Evolutionary conservation across 2,329 filamentous ascomycete genomes (phyloP).

Genomic region (Botrytis hyacinthi): DNA sequence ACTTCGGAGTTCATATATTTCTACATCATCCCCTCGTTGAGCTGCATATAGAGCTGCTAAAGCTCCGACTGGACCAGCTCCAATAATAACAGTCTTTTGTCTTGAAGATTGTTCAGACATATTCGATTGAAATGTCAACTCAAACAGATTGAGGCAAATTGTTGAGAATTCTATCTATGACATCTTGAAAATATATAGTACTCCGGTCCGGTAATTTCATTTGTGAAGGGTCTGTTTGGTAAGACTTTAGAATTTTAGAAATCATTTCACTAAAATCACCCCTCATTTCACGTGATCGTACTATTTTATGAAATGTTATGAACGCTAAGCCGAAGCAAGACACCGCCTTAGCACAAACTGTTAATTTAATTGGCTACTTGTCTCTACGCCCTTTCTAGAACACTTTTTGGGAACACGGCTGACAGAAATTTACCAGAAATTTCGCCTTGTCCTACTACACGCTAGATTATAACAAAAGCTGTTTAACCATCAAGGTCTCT

Average conservation of each 20-base stretch:
- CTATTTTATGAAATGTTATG: not conserved
- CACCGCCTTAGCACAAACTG: constrained; percentile 3
- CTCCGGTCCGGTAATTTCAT: constrained; percentile 4
- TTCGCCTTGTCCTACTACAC: not conserved
- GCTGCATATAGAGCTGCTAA: constrained; percentile 92
- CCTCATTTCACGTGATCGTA: not conserved
- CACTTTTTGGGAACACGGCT: not conserved
- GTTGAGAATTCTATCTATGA: not conserved
- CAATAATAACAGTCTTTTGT: constrained; percentile 69
- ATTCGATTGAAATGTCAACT: not conserved
- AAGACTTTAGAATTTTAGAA: not conserved
- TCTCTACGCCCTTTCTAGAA: constrained; percentile 8
- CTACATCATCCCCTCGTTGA: constrained; percentile 80
- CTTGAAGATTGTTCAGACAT: constrained; percentile 20
- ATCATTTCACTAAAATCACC: constrained; percentile 1
- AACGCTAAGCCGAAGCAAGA: not conserved
- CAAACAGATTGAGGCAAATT: not conserved
- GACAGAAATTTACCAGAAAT: constrained; percentile 3
- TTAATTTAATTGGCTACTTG: not conserved
- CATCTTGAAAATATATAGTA: not conserved
- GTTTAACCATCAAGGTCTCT: not conserved
- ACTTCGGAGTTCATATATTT: constrained; percentile 88
- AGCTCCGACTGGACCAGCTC: constrained; percentile 89
- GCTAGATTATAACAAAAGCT: not conserved
- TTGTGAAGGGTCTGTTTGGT: not conserved